These are phyloP conservation scores for Melocanna baccifera DNA, from an alignment of 176 grass and related monocot species.

Conservation along the genomic window DNA sequence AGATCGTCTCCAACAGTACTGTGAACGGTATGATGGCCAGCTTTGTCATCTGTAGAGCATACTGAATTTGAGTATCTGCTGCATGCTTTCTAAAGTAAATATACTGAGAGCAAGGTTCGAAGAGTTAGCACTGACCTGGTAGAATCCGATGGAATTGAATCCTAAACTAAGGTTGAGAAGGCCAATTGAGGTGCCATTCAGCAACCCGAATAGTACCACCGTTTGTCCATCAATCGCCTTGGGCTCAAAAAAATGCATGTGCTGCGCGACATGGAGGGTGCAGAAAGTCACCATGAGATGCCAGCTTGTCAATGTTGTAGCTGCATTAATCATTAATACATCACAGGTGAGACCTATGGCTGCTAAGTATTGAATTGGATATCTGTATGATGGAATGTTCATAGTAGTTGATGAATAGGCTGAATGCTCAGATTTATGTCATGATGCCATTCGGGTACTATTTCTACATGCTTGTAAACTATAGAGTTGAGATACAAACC, in stretches of 20 bases:
- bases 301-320: conserved; percentile 98
- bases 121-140: conserved; percentile 53
- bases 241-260: conserved; percentile 88
- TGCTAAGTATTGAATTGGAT: neutral
- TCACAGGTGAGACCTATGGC: neutral
- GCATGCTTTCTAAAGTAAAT: conserved; percentile 19
- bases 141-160: conserved; percentile 99
- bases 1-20: conserved; percentile 88
- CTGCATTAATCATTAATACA: conserved; percentile 27
- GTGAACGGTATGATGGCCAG: conserved; percentile 99
- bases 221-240: conserved; percentile 82
- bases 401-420: neutral
- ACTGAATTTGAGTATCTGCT: conserved; percentile 11
- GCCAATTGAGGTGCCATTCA: conserved; percentile 94
- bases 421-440: neutral
- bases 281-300: conserved; percentile 98
- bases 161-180: conserved; percentile 97
- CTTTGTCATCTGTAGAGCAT: conserved; percentile 92
- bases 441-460: neutral
- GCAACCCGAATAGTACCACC: conserved; percentile 84
- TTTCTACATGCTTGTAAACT: neutral
- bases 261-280: conserved; percentile 84
- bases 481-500: conserved; percentile 39
- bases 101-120: neutral
- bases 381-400: neutral